Percentiles rank a stretch among this genome's conserved stretches.
Conservation (phyloP, 179 eudicot species). For the Monotropa hypopitys region DNA sequence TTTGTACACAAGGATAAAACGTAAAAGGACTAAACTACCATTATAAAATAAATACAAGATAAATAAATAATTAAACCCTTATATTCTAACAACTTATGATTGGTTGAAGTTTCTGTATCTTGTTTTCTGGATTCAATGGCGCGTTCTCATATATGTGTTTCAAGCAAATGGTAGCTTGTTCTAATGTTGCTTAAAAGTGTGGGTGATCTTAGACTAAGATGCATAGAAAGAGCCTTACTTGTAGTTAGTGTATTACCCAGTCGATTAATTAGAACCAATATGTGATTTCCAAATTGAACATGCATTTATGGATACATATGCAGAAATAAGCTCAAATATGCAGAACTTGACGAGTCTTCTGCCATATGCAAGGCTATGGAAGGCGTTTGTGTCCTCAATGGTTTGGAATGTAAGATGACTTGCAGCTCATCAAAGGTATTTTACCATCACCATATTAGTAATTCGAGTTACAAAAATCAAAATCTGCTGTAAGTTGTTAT, state of each 20-base stretch:
- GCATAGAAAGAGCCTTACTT: neutral
- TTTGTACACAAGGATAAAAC: no score
- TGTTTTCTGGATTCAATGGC: no score
- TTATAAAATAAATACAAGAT: no score
- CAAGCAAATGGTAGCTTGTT: no score
- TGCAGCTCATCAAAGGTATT: conserved; percentile 77
- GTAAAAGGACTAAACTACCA: no score
- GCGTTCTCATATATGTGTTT: no score
- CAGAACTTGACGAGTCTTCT: conserved; percentile 44
- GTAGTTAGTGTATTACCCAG: neutral
- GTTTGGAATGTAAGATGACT: conserved; percentile 82
- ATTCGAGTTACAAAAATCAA: neutral
- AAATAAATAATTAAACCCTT: no score
- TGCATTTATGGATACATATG: conserved; percentile 4
- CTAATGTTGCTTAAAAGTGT: neutral
- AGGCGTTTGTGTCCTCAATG: conserved; percentile 40
- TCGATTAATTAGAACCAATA: neutral
- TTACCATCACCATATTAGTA: neutral
- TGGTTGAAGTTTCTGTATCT: no score
- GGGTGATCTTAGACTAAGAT: neutral
- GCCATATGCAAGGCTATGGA: conserved; percentile 46
- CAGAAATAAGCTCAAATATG: conserved; percentile 57
- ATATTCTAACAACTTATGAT: no score
- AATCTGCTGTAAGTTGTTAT: neutral
- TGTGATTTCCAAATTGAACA: no score